Base-by-base conservation (phyloP, 768 basidiomycete species). In the Pisolithus marmoratus region DNA sequence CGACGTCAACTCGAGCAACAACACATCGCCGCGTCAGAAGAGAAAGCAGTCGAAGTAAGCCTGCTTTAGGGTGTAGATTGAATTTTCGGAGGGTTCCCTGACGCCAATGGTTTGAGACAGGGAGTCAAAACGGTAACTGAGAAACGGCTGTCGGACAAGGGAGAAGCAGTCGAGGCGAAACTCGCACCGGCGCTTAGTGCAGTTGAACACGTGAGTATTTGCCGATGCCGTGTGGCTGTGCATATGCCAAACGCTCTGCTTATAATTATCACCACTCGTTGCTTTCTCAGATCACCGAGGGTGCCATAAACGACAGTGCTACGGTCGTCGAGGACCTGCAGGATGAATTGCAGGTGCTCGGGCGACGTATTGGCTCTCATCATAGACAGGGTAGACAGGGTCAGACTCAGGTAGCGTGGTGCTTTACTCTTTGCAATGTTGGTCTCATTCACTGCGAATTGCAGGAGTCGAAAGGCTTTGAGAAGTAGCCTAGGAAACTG, bases 1-100 rank as follows among this genome's bases (percentile, higher is more conserved):
- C 29, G 59, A 40, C 57, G 55, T 27, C 61, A 65, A 19, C 42
- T 63, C 15, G 47, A 46, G 37, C 50, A 57, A 12, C 63, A 64
- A 17, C 51, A 48, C n/a, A 8, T 14, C 38, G 63, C 53, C 1
- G 55, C 44, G 14, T 48, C 31, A 12, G 19, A 44, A n/a, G 31
- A 1, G 0, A 14, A 38, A 6, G 29, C 52, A 7, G 38, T 52
- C 53, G 52, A 58, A 56, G 63, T 64, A 26, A 0, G 58, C 47
- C 11, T 27, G 19, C 19, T 15, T 19, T 8, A 29, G 38, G 19
- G 15, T 4, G 2, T 24, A 12, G n/a, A 8, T 14, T 24, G 5
- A 12, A 29, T 27, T 3, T 5, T 9, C 17, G 1, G 34, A 4
- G 14, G 4, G 22, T 19, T 22, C 34, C 9, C 8, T 26, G 27